phyloP scores from a whole-genome alignment of 2,329 filamentous ascomycete species.

The Talaromyces amestolkiae region DNA sequence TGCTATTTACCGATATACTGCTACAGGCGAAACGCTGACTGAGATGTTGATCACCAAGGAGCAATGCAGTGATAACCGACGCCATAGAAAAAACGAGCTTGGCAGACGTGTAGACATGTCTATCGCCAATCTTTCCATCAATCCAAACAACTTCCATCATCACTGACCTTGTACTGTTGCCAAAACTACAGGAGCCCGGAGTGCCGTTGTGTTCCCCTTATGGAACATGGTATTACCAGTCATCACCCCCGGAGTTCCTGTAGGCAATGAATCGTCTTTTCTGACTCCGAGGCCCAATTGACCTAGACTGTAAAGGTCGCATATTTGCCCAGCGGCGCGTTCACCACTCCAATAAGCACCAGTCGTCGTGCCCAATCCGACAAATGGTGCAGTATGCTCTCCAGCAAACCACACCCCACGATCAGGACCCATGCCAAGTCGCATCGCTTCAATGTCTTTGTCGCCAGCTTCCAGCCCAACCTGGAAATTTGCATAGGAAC shows the following conservation, averaged over 20 bases:
- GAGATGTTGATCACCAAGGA: conserved; percentile 3
- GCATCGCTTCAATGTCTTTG: conserved; percentile 64
- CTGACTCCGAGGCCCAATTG: conserved; percentile 24
- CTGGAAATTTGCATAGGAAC: conserved; percentile 84
- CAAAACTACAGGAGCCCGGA: conserved; percentile 12
- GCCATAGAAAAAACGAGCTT: neutral
- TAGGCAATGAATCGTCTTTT: conserved; percentile 35
- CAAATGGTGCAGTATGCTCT: conserved; percentile 87
- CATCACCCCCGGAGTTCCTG: conserved; percentile 7
- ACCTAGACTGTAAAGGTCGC: conserved; percentile 28
- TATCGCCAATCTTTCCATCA: neutral
- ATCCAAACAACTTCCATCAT: neutral
- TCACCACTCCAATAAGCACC: conserved; percentile 93
- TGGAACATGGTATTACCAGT: conserved; percentile 19
- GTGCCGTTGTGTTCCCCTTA: conserved; percentile 17
- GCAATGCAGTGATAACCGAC: conserved; percentile 3
- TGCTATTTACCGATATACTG: neutral
- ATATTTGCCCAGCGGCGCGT: conserved; percentile 62
- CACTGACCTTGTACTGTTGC: conserved; percentile 16
- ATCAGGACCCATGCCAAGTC: conserved; percentile 50
- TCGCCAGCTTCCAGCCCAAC: conserved; percentile 69
- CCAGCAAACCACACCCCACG: conserved; percentile 80
- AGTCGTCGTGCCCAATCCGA: conserved; percentile 81
- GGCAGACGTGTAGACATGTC: neutral
- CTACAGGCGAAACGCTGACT: neutral